Conservation (phyloP, 768 basidiomycete species). For the Roridomyces roridus region DNA sequence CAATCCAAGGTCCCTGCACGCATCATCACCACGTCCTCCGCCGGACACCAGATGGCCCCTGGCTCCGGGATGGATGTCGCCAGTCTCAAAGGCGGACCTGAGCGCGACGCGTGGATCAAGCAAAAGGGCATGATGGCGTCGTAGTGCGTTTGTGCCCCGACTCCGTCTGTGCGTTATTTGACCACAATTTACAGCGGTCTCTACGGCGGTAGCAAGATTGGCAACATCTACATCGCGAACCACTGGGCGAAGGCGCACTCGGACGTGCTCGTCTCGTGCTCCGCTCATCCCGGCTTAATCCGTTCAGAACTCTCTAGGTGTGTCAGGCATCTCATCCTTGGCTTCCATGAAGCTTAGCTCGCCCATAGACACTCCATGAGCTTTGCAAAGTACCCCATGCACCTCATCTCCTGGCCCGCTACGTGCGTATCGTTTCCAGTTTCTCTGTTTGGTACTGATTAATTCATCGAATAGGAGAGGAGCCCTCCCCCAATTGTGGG, state of each 20-base stretch:
- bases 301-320: conserved; percentile 1
- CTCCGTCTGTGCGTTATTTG: too few relatives aligned
- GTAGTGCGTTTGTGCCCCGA: conserved; percentile 8
- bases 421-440: background rate
- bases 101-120: conserved; percentile 19
- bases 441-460: too few relatives aligned
- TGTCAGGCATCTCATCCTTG: background rate
- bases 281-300: conserved; percentile 12
- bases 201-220: conserved; percentile 20
- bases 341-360: too few relatives aligned
- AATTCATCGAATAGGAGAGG: background rate
- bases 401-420: too few relatives aligned
- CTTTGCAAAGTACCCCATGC: too few relatives aligned
- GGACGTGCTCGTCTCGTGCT: too few relatives aligned
- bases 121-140: background rate
- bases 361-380: too few relatives aligned
- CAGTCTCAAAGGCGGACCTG: conserved; percentile 2
- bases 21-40: too few relatives aligned
- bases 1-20: too few relatives aligned
- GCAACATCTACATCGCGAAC: conserved; percentile 15
- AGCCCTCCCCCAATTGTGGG: conserved; percentile 2
- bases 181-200: conserved; percentile 12
- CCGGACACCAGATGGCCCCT: conserved; percentile 5
- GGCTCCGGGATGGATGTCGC: conserved; percentile 13
- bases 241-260: too few relatives aligned